Evolutionary conservation across 169 alveolate species (phyloP).

Genomic region (Eimeria praecox): DNA sequence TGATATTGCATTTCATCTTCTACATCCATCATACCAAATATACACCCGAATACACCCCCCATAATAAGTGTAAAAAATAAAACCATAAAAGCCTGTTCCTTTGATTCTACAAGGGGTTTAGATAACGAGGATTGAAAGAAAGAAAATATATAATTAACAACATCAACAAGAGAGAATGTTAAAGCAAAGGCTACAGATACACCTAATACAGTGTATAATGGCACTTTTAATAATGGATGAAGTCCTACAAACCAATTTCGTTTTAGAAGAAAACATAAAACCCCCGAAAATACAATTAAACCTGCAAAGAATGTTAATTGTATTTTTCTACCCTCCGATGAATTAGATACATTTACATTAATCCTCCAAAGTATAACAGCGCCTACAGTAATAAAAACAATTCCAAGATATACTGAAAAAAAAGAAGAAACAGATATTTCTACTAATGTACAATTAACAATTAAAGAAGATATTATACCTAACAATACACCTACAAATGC

Average conservation of each 20-base stretch:
- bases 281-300: conserved; percentile 92
- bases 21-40: conserved; percentile 96
- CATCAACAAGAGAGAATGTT: conserved; percentile 95
- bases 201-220: conserved; percentile 96
- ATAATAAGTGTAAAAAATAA: conserved; percentile 92
- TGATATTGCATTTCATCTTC: conserved; percentile 93
- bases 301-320: conserved; percentile 83
- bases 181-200: conserved; percentile 96
- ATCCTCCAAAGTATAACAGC: conserved; percentile 93
- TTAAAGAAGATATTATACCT: conserved; percentile 93
- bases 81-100: conserved; percentile 93
- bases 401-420: conserved; percentile 95
- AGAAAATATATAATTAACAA: conserved; percentile 93
- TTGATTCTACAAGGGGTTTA: conserved; percentile 94
- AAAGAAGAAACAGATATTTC: conserved; percentile 95
- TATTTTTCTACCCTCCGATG: conserved; percentile 1
- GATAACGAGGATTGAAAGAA: conserved; percentile 90
- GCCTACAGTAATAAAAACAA: conserved; percentile 94
- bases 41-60: conserved; percentile 97
- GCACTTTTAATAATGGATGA: conserved; percentile 91
- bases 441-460: conserved; percentile 95
- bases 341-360: neutral
- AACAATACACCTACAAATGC: conserved; percentile 89
- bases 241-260: conserved; percentile 94
- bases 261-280: conserved; percentile 94